Base-by-base conservation (phyloP, 148 eudicot species). In the Vaccinium vitisidaea region DNA sequence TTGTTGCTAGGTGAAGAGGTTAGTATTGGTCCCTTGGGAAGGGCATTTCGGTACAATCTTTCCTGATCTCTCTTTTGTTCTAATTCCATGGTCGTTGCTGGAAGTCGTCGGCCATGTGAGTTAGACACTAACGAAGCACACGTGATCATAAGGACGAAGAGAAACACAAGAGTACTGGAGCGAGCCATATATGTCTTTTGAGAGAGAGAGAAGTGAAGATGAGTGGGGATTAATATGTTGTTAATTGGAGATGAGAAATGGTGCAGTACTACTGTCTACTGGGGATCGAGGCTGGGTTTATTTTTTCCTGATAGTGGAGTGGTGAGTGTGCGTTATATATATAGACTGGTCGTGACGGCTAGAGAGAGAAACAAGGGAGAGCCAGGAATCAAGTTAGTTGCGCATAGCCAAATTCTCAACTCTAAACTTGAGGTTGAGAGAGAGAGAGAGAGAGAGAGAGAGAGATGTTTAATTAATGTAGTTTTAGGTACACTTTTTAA, bases 1-100 rank as follows among this genome's bases (percentile, higher is more conserved):
- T 81, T 86, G 75, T 87, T 90, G 74, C 87, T 87, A 0, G 91
- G 86, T n/a, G 91, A 65, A 54, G 91, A 86, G 25, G 25, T 32
- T 13, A 63, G 83, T 5, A 23, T 71, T 1, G 39, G 83, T 25
- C 92, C 88, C 83, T 89, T 90, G 0, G 91, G 91, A 80, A 90
- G 87, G 77, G 86, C 73, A 78, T 16, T 32, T 39, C 79, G 56
- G 81, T 73, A 13, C 80, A 87, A 84, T 36, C 85, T 84, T 6
- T 5, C 81, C 18, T 39, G 71, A 36, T 53, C 14, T 50, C 19
- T 32, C 74, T 27, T 30, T 30, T 39, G 15, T 36, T 27, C 39
- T n/a, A 27, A 30, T 79, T 43, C 52, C 9, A 49, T 8, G 9
- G 5, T 18, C 18, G 74, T 21, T n/a, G 14, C 18, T 65, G 65